Base-by-base conservation (phyloP, 192 early-diverging fungal genomes). In the Cetraspora pellucida region DNA sequence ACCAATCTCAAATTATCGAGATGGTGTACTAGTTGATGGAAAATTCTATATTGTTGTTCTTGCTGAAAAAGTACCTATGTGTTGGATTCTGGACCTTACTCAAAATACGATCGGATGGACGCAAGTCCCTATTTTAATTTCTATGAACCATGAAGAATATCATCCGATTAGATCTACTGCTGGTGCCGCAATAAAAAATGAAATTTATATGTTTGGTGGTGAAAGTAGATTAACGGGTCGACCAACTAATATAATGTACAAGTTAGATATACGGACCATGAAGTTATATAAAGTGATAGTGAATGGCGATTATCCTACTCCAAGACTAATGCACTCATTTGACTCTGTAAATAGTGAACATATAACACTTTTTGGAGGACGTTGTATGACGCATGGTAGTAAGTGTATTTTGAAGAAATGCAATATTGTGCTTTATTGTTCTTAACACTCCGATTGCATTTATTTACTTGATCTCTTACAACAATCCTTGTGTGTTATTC, bases 121-220 rank as follows among this genome's bases (percentile, higher is more conserved):
- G 21, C 11, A 28, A 28, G 50, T 25, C 16, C 47, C 47, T 37
- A 9, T 71, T 16, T 30, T 10, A 8, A 21, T 52, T 6, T 21
- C 19, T 30, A 3, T 10, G 16, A n/a, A 19, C 8, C 14, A 37
- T 10, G 17, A 11, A 27, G 10, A 23, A 8, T 73, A 73, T 23
- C 25, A 44, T 28, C 52, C 71, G 17, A 27, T 45, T 43, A 10
- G 3, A 9, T 43, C 55, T 73, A 23, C 28, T 17, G 71, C 71
- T n/a, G 10, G 52, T 2, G 30, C 71, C 0, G 50, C 52, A 1
- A 57, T 72, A 9, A 23, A n/a, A 16, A 58, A 73, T 73, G 19
- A 21, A 5, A 73, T 73, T 46, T 73, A 73, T 23, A 73, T 73
- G 17, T 58, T 58, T 31, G 71, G 71, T 44, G 71, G 71, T 5